Evolutionary conservation across 306 rosid species (phyloP).

Genomic region (Hylodesmum podocarpum): DNA sequence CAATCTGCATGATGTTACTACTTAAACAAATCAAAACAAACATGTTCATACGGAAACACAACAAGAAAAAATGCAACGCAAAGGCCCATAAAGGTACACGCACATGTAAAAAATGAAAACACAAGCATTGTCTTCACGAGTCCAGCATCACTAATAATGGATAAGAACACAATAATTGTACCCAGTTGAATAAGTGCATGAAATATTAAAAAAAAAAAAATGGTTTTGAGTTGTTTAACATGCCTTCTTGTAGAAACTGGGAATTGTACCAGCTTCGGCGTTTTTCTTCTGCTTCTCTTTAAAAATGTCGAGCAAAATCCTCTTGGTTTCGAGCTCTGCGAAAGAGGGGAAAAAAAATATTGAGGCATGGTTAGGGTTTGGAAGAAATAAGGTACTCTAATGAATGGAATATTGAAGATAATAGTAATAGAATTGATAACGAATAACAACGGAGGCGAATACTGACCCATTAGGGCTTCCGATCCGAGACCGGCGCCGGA

Average conservation of each 20-base stretch:
- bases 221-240: constrained; percentile 19
- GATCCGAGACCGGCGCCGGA: constrained; percentile 91
- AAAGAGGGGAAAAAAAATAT: background rate
- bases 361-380: background rate
- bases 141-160: background rate
- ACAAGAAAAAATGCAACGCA: background rate
- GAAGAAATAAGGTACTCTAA: too few species aligned
- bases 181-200: background rate
- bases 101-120: background rate
- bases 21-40: background rate
- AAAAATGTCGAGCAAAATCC: constrained; percentile 95
- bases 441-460: background rate
- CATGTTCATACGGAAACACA: background rate
- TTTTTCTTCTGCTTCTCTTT: constrained; percentile 95
- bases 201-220: constrained; percentile 14
- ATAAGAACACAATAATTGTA: constrained; percentile 6
- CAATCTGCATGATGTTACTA: background rate
- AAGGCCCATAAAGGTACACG: background rate
- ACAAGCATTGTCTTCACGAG: constrained; percentile 1
- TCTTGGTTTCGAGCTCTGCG: constrained; percentile 96
- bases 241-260: constrained; percentile 98
- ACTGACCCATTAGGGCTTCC: constrained; percentile 91
- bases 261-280: constrained; percentile 91
- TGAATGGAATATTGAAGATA: background rate
- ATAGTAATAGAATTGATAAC: too few species aligned